phyloP scores from a whole-genome alignment of 164 flowering plant species.

The Euptelea pleiosperma region DNA sequence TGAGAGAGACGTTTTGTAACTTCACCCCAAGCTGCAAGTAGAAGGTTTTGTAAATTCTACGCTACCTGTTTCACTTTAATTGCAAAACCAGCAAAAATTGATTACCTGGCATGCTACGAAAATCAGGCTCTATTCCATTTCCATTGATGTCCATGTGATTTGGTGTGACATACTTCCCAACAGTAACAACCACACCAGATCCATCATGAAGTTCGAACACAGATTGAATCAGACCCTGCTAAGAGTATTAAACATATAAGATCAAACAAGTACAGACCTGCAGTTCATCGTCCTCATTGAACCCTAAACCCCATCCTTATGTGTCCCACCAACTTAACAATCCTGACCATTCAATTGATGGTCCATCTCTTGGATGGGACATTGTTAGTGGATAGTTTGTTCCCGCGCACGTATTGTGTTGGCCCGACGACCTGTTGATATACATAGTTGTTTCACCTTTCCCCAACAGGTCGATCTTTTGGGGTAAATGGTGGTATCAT shows the following conservation, averaged over 20 bases:
- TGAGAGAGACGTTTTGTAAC: constrained; percentile 47
- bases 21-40: constrained; percentile 69
- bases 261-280: neutral
- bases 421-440: no score
- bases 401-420: no score
- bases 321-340: no score
- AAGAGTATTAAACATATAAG: neutral
- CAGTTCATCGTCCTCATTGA: no score
- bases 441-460: no score
- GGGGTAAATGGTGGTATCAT: no score
- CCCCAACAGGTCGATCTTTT: no score
- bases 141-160: constrained; percentile 89
- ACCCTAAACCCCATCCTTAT: no score
- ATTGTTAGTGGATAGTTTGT: no score
- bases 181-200: constrained; percentile 90
- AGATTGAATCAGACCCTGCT: constrained; percentile 89
- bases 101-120: constrained; percentile 63
- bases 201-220: constrained; percentile 95
- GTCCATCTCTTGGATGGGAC: neutral
- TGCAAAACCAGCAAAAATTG: neutral
- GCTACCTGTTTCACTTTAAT: neutral
- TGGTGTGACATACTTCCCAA: constrained; percentile 95
- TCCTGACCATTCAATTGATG: neutral
- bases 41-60: neutral
- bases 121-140: constrained; percentile 88